Evolutionary conservation across 139 green algal species (phyloP).

Genomic region (Bryopsis sp.): DNA sequence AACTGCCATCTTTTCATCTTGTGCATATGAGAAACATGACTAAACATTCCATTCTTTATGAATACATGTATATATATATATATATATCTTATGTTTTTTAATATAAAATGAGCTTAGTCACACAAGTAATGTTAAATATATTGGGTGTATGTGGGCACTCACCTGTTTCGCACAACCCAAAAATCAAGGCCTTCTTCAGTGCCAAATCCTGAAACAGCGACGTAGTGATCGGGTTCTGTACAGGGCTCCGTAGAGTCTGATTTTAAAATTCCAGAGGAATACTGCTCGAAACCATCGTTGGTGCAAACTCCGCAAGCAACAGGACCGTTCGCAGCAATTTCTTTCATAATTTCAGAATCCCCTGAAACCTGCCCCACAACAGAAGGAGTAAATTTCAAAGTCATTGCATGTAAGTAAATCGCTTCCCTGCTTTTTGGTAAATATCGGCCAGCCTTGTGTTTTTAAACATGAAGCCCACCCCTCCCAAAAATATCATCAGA

Average conservation of each 20-base stretch:
- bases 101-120: too few species aligned
- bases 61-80: too few species aligned
- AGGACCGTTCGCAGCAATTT: constrained; percentile 36
- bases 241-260: neutral
- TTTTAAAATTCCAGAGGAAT: constrained; percentile 10
- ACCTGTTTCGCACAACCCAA: constrained; percentile 27
- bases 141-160: too few species aligned
- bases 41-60: too few species aligned
- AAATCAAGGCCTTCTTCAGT: constrained; percentile 1
- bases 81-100: too few species aligned
- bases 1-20: too few species aligned
- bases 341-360: constrained; percentile 33
- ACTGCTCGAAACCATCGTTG: constrained; percentile 32
- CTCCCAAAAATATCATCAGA: too few species aligned
- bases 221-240: constrained; percentile 27
- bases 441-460: too few species aligned
- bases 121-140: too few species aligned
- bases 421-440: too few species aligned
- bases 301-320: constrained; percentile 37
- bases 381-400: neutral
- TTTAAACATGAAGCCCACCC: too few species aligned
- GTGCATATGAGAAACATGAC: too few species aligned
- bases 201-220: constrained; percentile 38
- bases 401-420: neutral
- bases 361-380: neutral